Evolutionary conservation across 1,139 yeast species (phyloP), one percentile per base, ranked within the genome.

Genomic region (Magnusiomyces starmeri): DNA sequence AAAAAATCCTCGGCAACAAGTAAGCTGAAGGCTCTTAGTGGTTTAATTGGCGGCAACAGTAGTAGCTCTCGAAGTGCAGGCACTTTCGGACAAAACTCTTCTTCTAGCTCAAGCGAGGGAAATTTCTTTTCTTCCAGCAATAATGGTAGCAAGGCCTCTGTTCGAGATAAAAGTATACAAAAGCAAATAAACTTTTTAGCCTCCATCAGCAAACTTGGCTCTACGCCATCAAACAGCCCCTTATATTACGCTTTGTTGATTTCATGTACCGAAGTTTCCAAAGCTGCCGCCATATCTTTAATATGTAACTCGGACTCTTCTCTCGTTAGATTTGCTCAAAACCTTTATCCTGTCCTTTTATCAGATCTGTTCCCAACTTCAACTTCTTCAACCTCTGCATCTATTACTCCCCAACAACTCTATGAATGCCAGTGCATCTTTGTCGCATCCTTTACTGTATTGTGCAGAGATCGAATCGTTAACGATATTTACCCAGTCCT

Each of bases 391-490:
- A 34, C 21, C 34, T 46, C 52, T 3, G 40, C 25, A 43, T 25
- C 50, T 27, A 40, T 46, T 2, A 37, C 48, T 2, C 25, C 47
- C 16, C 27, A 32, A 12, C 35, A 49, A 22, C 39, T 53, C 34
- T 46, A 49, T 35, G 42, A 48, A 2, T 50, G 49, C 10, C 59
- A 54, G 42, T 35, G 43, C 25, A 45, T 51, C 1, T 57, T 55
- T 51, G 49, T 56, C n/a, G 40, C 54, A 8, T 43, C 52, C 4
- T 55, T 32, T 27, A 32, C 57, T 32, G 51, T 54, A n/a, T 24
- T 56, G 8, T 45, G 46, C 21, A 53, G 50, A 25, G 47, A 41
- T 1, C 46, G 25, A 6, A 20, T 54, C 21, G 20, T 51, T 2
- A 40, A 39, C 6, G 59, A 55, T 21, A 44, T 55, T 14, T 51